Base-by-base conservation (phyloP, 306 rosid species). In the Castanospermum australe region DNA sequence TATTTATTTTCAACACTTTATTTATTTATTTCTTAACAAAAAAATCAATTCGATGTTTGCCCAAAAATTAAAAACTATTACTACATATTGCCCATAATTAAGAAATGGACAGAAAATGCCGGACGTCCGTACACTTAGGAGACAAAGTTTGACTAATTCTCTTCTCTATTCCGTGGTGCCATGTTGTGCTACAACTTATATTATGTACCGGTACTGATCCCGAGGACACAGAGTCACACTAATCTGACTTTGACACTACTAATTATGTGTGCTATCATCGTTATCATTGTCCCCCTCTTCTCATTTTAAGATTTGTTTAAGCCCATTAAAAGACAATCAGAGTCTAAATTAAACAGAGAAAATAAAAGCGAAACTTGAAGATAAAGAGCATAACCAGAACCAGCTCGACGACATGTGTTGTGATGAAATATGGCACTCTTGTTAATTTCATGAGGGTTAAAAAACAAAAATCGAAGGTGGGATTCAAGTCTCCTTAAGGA, bases 121-220 rank as follows among this genome's bases (percentile, higher is more conserved):
- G 80, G 59, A 72, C 72, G 25, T 64, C 79, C 84, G 82, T 69
- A 69, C 79, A 38, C 36, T 2, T 4, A 13, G 30, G 20, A 59
- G 44, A 71, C 55, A 69, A 39, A 41, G 4, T 50, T 73, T 52
- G 47, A 67, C 82, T 36, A 30, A 25, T 38, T 60, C 33, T 48
- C 5, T 50, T 5, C 17, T 0, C 0, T 39, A n/a, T 9, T 2
- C 0, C 15, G 10, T 12, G 30, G 77, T 57, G 83, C 41, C 62
- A 57, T 71, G 67, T 33, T 33, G 38, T 18, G 20, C 18, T 63
- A 15, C 48, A 15, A 71, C 70, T 79, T 79, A 24, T 38, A 25
- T 68, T 15, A 2, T 32, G 62, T 24, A 45, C 6, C 13, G 24
- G 11, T 4, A 1, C 65, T 52, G 0, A n/a, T n/a, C n/a, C n/a